phyloP scores from a whole-genome alignment of 352 stramenopile genomes.

The Peronospora belbahrii region DNA sequence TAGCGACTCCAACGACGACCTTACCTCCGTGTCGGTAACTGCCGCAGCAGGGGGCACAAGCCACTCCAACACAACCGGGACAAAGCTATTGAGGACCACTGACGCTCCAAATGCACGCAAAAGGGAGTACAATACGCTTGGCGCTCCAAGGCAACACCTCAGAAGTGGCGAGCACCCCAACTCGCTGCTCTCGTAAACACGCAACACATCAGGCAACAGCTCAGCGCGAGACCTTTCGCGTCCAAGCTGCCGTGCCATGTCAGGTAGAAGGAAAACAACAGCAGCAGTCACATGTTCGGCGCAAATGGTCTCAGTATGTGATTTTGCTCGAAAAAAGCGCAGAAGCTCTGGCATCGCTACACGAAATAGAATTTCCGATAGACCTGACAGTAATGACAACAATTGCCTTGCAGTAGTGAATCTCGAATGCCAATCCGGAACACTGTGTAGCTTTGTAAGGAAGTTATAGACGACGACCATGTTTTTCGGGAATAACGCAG shows the following conservation, averaged over 20 bases:
- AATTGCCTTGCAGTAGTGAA: constrained; percentile 28
- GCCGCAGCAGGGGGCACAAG: constrained; percentile 24
- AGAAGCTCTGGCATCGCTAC: constrained; percentile 43
- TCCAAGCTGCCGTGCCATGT: constrained; percentile 37
- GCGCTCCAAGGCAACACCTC: constrained; percentile 35
- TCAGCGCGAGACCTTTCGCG: constrained; percentile 22
- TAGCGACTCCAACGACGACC: constrained; percentile 13
- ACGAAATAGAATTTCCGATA: constrained; percentile 38
- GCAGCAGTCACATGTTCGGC: constrained; percentile 40
- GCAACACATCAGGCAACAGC: constrained; percentile 39
- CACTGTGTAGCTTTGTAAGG: constrained; percentile 29
- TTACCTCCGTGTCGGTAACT: constrained; percentile 4
- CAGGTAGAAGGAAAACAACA: constrained; percentile 52
- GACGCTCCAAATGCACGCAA: constrained; percentile 39
- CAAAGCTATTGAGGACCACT: constrained; percentile 40
- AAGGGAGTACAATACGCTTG: constrained; percentile 40
- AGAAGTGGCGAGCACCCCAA: constrained; percentile 23
- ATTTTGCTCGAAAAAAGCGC: constrained; percentile 42
- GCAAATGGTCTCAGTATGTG: constrained; percentile 33
- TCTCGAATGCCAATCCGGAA: constrained; percentile 33
- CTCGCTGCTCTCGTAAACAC: constrained; percentile 49
- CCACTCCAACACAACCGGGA: constrained; percentile 68
- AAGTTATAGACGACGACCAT: constrained; percentile 47
- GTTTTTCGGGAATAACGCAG: constrained; percentile 37
- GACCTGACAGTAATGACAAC: constrained; percentile 30